Conservation (phyloP, 768 basidiomycete genomes). For the Lyophyllum semitale region DNA sequence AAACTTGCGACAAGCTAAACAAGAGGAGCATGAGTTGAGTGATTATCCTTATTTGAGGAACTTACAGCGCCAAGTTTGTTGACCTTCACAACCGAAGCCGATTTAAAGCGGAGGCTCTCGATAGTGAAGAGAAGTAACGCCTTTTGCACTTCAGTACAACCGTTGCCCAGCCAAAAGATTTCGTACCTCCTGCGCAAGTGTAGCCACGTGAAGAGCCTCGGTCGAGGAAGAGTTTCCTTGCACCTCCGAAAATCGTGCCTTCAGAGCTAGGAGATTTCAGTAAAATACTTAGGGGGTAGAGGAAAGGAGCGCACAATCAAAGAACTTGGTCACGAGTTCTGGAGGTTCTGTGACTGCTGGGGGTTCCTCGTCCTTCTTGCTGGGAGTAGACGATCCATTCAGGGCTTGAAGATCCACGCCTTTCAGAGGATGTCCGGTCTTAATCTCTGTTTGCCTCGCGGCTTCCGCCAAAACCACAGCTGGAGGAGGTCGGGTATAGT, state of each 20-base stretch:
- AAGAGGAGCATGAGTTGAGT: constrained; percentile 7
- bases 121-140: constrained; percentile 71
- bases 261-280: constrained; percentile 45
- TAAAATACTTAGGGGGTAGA: neutral
- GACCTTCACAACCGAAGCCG: constrained; percentile 64
- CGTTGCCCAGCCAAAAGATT: neutral
- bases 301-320: constrained; percentile 49
- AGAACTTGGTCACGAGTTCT: constrained; percentile 53
- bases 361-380: constrained; percentile 73
- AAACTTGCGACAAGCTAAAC: constrained; percentile 65
- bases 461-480: constrained; percentile 73
- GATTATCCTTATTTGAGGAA: constrained; percentile 6
- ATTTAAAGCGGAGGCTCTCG: constrained; percentile 76
- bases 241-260: constrained; percentile 48
- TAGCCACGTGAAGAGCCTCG: constrained; percentile 71
- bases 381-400: constrained; percentile 41
- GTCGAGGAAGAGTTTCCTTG: constrained; percentile 44
- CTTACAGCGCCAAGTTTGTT: constrained; percentile 74
- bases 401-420: constrained; percentile 55
- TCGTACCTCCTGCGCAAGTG: constrained; percentile 72
- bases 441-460: constrained; percentile 69
- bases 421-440: constrained; percentile 68
- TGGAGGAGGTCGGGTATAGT: constrained; percentile 71
- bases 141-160: constrained; percentile 35
- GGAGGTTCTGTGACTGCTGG: constrained; percentile 68